phyloP scores from a whole-genome alignment of 331 rosid genomes.

The Telfairia occidentalis region DNA sequence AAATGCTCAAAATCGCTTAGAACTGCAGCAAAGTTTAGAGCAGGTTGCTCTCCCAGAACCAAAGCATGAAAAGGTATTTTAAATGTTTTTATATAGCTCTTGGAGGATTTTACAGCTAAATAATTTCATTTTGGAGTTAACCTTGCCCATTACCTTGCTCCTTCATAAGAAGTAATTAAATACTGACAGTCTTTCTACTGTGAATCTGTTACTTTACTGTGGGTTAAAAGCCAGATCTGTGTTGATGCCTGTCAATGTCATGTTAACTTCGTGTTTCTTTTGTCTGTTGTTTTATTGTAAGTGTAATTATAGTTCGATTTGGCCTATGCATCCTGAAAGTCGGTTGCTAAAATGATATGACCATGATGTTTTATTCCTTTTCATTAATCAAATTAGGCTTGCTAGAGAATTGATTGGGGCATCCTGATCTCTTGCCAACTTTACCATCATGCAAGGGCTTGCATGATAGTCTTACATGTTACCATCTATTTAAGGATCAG shows the following conservation, averaged over 20 bases:
- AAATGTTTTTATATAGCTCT: background rate
- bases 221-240: background rate
- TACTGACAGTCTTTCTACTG: background rate
- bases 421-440: background rate
- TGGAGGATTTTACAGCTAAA: background rate
- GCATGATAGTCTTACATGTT: background rate
- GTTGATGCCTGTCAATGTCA: background rate
- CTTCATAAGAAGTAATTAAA: background rate
- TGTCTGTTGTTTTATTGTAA: background rate
- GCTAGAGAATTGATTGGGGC: background rate
- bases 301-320: background rate
- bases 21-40: slow-evolving; percentile 86
- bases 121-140: background rate
- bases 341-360: background rate
- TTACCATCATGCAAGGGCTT: background rate
- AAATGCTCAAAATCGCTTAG: slow-evolving; percentile 89
- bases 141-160: background rate
- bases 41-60: slow-evolving; percentile 91
- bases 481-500: background rate
- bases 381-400: background rate
- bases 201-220: background rate
- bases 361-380: background rate
- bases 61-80: slow-evolving; percentile 53
- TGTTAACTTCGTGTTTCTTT: background rate
- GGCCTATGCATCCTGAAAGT: background rate